Percentiles rank a stretch among this genome's conserved stretches.
These are phyloP conservation scores for Neurospora sp. DNA, from an alignment of 495 filamentous ascomycete genomes.

Conservation along the genomic window DNA sequence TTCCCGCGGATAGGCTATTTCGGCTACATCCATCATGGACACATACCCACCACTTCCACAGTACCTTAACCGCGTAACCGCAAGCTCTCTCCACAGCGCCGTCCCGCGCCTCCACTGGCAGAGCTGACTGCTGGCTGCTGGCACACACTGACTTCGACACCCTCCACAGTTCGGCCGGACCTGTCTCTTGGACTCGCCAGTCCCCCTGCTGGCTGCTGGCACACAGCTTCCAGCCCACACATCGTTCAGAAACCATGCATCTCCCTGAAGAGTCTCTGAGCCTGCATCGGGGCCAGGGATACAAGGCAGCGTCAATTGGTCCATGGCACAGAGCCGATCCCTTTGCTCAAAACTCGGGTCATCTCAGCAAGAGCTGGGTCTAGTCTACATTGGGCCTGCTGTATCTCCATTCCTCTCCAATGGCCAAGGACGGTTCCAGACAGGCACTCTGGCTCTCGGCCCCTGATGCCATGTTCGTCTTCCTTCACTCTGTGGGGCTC, in stretches of 20 bases:
- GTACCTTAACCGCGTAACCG: background rate
- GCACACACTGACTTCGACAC: background rate
- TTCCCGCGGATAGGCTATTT: background rate
- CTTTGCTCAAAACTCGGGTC: background rate
- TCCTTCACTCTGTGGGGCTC: slow-evolving; percentile 10
- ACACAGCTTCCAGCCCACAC: background rate
- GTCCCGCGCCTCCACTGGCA: background rate
- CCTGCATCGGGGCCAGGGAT: slow-evolving; percentile 7
- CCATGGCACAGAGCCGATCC: background rate
- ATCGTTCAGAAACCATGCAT: background rate
- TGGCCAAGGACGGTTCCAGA: background rate
- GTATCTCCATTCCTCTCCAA: background rate
- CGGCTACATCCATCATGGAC: background rate
- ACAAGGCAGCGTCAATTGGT: background rate
- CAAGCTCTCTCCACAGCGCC: background rate
- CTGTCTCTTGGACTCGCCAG: background rate
- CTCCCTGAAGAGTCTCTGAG: background rate
- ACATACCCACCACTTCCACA: background rate
- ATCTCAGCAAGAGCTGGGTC: background rate
- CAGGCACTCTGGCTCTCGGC: background rate
- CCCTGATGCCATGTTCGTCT: slow-evolving; percentile 10
- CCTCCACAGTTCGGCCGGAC: background rate
- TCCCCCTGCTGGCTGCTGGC: background rate
- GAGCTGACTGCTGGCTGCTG: background rate
- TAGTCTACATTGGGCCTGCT: background rate